Evolutionary conservation across 257 asterid species (phyloP).

Genomic region (Petunia secreta): DNA sequence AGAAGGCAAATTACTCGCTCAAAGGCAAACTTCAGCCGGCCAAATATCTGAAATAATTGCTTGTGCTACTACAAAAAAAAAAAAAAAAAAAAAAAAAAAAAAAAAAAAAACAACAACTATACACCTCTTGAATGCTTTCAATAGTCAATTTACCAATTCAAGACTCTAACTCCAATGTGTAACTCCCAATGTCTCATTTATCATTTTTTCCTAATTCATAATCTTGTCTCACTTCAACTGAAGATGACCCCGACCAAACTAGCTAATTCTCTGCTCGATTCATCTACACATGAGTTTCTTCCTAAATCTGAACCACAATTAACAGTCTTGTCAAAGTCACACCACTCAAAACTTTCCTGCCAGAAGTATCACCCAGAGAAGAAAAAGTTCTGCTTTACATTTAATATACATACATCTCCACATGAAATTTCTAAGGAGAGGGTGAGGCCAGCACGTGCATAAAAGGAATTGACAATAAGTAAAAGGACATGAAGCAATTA

Average conservation of each 20-base stretch:
- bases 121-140: background rate
- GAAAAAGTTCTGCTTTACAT: background rate
- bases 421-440: background rate
- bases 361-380: background rate
- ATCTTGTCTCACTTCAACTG: background rate
- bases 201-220: background rate
- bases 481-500: background rate
- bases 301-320: background rate
- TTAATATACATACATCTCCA: background rate
- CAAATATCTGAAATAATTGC: background rate
- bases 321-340: background rate
- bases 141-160: too few species aligned
- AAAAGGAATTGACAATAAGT: background rate
- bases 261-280: background rate
- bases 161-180: background rate
- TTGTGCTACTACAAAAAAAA: background rate
- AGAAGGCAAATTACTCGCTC: background rate
- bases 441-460: background rate
- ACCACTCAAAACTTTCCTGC: background rate
- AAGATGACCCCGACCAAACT: background rate
- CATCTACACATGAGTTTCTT: background rate
- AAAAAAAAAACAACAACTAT: background rate
- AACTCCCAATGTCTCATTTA: background rate
- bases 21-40: background rate
- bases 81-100: background rate